Base-by-base conservation (phyloP, 1,284 basidiomycete genomes). In the Schizopora paradoxa region DNA sequence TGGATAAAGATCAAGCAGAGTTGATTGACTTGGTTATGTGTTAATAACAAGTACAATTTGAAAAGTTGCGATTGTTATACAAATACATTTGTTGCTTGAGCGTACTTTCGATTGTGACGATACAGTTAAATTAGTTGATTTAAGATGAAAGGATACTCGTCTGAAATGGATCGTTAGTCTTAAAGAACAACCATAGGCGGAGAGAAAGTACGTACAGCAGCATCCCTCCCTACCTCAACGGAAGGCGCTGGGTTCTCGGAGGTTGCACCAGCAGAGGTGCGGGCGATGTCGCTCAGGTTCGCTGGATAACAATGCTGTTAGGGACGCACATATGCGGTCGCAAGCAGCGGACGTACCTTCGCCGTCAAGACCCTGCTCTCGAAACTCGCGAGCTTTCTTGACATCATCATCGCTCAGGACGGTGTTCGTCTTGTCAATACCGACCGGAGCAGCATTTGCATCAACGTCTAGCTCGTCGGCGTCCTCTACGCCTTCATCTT, bases 261-360 rank as follows among this genome's bases (percentile, higher is more conserved):
- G 48, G 70, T 66, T 29, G 86, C 78, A 16, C 82, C 89, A 51
- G 74, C 73, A 8, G 86, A 90, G 48, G 86, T 87, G 55, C 86
- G 82, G 21, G 89, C 89, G 57, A 92, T 91, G 45, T 79, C 71
- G 34, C 75, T 72, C 48, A 92, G 76, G 64, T 91, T 85, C 47
- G 87, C 65, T 8, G 37, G 54, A 26, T 1, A 40, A 38, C 21
- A 38, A 35, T 27, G 40, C 33, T 54, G 31, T 48, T 28, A 31
- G 29, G 37, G 16, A 51, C 25, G 21, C 11, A 18, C 19, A 21
- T 32, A 28, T 33, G 34, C 21, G 11, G 41, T 16, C 18, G 27
- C 25, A 18, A 41, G 14, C 8, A 22, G 23, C 31, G 31, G 8
- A 64, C 69, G 45, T 53, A 79, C 77, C 69, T 51, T 67, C 67